Evolutionary conservation across 176 grass and related monocot genomes (phyloP).

Genomic region (Alopecurus myosuroides): DNA sequence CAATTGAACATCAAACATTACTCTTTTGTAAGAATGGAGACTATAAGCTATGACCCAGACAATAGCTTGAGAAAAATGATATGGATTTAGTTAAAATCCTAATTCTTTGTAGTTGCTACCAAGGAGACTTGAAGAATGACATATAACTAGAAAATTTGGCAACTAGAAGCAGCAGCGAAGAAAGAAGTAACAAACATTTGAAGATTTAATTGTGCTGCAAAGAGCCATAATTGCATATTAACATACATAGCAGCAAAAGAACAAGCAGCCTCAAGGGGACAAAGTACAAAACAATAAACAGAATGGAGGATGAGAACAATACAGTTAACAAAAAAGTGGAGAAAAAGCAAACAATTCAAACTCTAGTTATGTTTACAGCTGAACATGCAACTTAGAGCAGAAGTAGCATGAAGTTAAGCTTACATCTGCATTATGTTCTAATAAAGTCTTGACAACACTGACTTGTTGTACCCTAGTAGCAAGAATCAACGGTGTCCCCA

Average conservation of each 20-base stretch:
- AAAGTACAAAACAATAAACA: neutral
- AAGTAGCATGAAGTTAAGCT: neutral
- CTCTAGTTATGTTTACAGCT: neutral
- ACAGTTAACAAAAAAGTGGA: neutral
- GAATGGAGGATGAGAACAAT: neutral
- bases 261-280: neutral
- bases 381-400: neutral
- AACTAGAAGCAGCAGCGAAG: neutral
- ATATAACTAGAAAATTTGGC: neutral
- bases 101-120: neutral
- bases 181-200: neutral
- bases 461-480: neutral
- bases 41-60: neutral
- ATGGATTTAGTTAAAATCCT: neutral
- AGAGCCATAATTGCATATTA: neutral
- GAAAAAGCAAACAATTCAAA: neutral
- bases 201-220: neutral
- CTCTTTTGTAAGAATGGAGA: neutral
- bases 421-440: conserved; percentile 31
- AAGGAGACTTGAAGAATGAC: neutral
- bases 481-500: conserved; percentile 18
- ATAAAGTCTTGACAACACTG: conserved; percentile 10
- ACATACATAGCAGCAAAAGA: neutral
- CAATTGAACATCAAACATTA: neutral
- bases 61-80: neutral